Percentiles rank a stretch among this genome's conserved stretches.
phyloP scores from a whole-genome alignment of 352 stramenopile species.

The Aphanomyces astaci region DNA sequence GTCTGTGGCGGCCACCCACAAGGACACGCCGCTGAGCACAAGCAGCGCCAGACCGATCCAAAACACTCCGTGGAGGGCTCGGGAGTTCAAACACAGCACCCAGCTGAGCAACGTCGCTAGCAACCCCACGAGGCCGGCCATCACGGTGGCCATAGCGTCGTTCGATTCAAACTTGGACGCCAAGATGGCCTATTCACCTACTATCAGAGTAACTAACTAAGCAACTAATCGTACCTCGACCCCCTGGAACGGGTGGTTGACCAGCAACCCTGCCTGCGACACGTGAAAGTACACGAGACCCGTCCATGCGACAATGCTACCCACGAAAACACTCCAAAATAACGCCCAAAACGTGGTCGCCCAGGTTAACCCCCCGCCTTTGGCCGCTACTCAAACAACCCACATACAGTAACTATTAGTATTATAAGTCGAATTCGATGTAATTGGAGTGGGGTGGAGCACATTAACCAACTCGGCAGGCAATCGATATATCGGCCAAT shows the following conservation, averaged over 20 bases:
- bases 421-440: no score
- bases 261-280: constrained; percentile 4
- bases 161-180: constrained; percentile 10
- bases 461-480: no score
- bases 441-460: no score
- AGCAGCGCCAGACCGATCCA: constrained; percentile 42
- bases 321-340: background rate
- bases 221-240: background rate
- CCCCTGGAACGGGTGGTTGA: constrained; percentile 3
- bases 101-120: background rate
- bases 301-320: background rate
- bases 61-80: constrained; percentile 30
- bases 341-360: background rate
- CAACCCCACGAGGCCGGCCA: background rate
- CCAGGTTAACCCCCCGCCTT: constrained; percentile 22
- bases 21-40: constrained; percentile 32
- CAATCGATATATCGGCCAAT: no score
- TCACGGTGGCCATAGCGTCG: constrained; percentile 13
- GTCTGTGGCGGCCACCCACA: constrained; percentile 56
- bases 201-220: background rate
- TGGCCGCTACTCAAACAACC: constrained; percentile 37
- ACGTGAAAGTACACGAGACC: constrained; percentile 12
- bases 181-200: background rate
- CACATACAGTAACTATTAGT: no score
- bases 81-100: background rate